These are phyloP conservation scores for Porphyridium purpureum DNA, from an alignment of 23 red algal species.

Conservation along the genomic window DNA sequence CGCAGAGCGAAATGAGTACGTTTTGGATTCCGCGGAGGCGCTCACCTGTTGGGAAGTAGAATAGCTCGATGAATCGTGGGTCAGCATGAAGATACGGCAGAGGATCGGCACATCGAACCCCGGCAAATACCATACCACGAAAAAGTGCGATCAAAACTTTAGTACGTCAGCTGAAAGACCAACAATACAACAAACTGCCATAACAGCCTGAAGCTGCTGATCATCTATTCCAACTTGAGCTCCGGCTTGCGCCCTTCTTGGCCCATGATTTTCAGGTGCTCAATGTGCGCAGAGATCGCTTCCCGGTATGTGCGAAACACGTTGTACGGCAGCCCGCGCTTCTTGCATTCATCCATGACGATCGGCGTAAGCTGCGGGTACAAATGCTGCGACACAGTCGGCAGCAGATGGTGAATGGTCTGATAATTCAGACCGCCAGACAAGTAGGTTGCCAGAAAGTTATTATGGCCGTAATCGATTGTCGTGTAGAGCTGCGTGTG, in stretches of 20 bases:
- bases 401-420: constrained; percentile 64
- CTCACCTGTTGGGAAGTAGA: no score
- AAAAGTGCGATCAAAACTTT: no score
- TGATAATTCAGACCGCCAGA: constrained; percentile 72
- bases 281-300: constrained; percentile 32
- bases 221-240: constrained; percentile 57
- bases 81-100: no score
- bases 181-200: no score
- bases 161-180: no score
- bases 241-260: constrained; percentile 16
- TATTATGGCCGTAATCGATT: constrained; percentile 46
- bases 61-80: no score
- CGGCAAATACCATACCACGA: no score
- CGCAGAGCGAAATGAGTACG: no score
- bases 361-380: constrained; percentile 54
- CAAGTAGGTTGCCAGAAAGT: constrained; percentile 23
- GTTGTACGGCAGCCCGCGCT: constrained; percentile 33
- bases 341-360: constrained; percentile 34
- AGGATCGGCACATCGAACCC: no score
- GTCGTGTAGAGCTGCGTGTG: constrained; percentile 41
- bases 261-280: constrained; percentile 34
- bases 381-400: constrained; percentile 42
- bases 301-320: constrained; percentile 14
- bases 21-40: no score
- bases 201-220: no score